phyloP scores from a whole-genome alignment of 2,329 filamentous ascomycete genomes.

The Fusarium transvaalense region DNA sequence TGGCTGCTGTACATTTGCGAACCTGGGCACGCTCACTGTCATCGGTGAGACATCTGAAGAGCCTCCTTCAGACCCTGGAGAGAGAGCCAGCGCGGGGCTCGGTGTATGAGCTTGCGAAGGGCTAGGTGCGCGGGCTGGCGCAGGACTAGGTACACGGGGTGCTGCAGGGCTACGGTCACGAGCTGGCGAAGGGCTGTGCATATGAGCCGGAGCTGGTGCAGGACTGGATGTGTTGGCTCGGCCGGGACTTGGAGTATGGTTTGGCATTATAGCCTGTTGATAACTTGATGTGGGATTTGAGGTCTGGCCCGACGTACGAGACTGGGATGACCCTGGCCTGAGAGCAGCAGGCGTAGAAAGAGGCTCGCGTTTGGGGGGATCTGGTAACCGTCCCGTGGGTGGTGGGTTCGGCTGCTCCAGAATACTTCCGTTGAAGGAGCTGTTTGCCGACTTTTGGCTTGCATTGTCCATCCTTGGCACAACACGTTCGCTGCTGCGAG shows the following conservation, averaged over 20 bases:
- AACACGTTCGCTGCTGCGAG: constrained; percentile 64
- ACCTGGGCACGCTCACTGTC: constrained; percentile 43
- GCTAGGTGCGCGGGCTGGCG: constrained; percentile 17
- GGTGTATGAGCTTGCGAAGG: constrained; percentile 12
- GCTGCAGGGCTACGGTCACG: constrained; percentile 13
- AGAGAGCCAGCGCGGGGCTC: constrained; percentile 14
- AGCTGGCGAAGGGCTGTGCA: constrained; percentile 4
- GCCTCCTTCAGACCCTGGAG: constrained; percentile 28
- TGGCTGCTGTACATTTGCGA: constrained; percentile 26
- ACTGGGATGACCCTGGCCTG: constrained; percentile 19
- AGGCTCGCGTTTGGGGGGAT: constrained; percentile 38
- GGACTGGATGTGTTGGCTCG: constrained; percentile 1
- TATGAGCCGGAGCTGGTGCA: constrained; percentile 12
- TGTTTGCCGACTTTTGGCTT: constrained; percentile 45
- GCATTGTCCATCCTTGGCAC: constrained; percentile 60
- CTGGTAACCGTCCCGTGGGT: constrained; percentile 35
- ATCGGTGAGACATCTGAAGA: constrained; percentile 45
- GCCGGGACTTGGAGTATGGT: constrained; percentile 2
- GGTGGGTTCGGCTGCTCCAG: constrained; percentile 51
- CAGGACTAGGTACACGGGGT: constrained; percentile 11
- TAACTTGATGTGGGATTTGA: neutral
- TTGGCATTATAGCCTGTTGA: constrained; percentile 4
- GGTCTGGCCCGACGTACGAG: neutral
- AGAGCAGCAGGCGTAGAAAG: constrained; percentile 37
- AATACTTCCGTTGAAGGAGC: constrained; percentile 51